A percentile compares a stretch with the other conserved stretches of the same genome.
Evolutionary conservation across 768 basidiomycete genomes (phyloP).

Genomic region (Pleurotus sapidus): DNA sequence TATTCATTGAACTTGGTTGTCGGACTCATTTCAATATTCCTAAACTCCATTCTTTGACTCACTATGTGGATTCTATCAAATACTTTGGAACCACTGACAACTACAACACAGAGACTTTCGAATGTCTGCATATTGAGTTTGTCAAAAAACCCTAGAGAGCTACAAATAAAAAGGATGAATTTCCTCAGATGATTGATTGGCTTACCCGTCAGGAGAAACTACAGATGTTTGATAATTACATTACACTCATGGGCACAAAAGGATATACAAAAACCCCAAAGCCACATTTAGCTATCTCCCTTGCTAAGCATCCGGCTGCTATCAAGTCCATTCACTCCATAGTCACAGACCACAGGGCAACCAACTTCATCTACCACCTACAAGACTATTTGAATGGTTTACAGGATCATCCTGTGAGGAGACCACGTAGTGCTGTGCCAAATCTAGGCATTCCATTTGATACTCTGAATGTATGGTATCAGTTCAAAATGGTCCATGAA

Average conservation of each 20-base stretch:
- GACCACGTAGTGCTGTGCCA: too few relatives aligned
- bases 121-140: constrained; percentile 38
- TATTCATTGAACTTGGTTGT: constrained; percentile 31
- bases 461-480: constrained; percentile 26
- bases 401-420: too few relatives aligned
- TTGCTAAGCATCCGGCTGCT: constrained; percentile 18
- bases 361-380: constrained; percentile 20
- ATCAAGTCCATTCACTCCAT: constrained; percentile 18
- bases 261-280: constrained; percentile 1
- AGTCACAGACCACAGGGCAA: constrained; percentile 20
- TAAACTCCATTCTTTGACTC: constrained; percentile 35
- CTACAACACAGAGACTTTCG: constrained; percentile 36
- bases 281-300: constrained; percentile 10
- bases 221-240: constrained; percentile 16
- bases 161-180: constrained; percentile 34
- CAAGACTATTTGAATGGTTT: constrained; percentile 18
- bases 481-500: constrained; percentile 21
- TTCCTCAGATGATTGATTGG: constrained; percentile 35
- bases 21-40: constrained; percentile 37
- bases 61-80: constrained; percentile 29
- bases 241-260: constrained; percentile 19
- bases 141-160: constrained; percentile 19
- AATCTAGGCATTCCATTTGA: constrained; percentile 12
- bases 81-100: constrained; percentile 33
- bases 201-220: constrained; percentile 31